These are phyloP conservation scores for Candida arabinofermentans DNA, from an alignment of 805 yeast genomes.

Conservation along the genomic window DNA sequence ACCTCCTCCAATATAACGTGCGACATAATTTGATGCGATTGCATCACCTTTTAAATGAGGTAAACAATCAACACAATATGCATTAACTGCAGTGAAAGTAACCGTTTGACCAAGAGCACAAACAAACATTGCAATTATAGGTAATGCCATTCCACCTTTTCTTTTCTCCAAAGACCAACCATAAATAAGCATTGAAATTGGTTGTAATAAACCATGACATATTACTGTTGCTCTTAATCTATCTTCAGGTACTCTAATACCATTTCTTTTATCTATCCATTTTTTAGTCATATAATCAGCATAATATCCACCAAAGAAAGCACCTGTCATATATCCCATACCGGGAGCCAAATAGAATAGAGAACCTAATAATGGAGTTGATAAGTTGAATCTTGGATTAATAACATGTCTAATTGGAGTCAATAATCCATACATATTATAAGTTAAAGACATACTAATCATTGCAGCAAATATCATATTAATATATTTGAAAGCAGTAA, in stretches of 20 bases:
- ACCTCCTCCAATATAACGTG: conserved; percentile 43
- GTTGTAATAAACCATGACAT: conserved; percentile 42
- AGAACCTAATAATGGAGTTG: conserved; percentile 45
- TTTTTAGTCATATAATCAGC: conserved; percentile 46
- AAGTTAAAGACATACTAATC: conserved; percentile 37
- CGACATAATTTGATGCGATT: conserved; percentile 49
- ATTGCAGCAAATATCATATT: conserved; percentile 42
- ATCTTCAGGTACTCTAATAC: conserved; percentile 49
- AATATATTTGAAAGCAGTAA: conserved; percentile 38
- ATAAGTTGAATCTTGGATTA: conserved; percentile 50
- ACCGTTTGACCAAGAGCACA: conserved; percentile 49
- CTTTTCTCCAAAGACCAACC: conserved; percentile 50
- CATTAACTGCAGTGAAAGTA: conserved; percentile 48
- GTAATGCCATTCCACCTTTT: conserved; percentile 53
- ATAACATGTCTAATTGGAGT: conserved; percentile 56
- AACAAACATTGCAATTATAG: conserved; percentile 45
- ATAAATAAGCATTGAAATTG: conserved; percentile 42
- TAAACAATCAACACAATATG: conserved; percentile 57
- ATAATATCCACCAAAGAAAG: conserved; percentile 48
- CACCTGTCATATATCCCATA: conserved; percentile 46
- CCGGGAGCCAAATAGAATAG: conserved; percentile 58
- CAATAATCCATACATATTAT: conserved; percentile 47
- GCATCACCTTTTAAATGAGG: conserved; percentile 54
- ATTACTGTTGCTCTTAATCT: conserved; percentile 39
- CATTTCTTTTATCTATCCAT: conserved; percentile 38